phyloP scores from a whole-genome alignment of 2,329 filamentous ascomycete genomes.

The Penicillium sumatraense region DNA sequence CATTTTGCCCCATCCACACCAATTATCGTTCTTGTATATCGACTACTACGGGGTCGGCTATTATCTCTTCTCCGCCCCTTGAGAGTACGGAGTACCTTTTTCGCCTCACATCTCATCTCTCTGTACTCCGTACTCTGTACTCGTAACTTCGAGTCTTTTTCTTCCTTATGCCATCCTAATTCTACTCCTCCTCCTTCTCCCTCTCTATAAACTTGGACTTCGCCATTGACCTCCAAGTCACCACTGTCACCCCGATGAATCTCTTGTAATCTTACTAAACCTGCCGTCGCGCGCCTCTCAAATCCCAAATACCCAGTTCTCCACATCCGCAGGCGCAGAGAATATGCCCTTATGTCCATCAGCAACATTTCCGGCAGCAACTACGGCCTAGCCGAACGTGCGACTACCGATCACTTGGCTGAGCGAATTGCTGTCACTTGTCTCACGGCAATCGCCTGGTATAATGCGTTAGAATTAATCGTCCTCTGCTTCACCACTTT shows the following conservation, averaged over 20 bases:
- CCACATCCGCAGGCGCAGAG: constrained; percentile 5
- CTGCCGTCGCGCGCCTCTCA: neutral
- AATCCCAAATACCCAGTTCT: no score
- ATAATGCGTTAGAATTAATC: constrained; percentile 54
- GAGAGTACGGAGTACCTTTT: no score
- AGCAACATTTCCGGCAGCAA: constrained; percentile 15
- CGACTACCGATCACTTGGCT: constrained; percentile 8
- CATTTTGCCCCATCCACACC: constrained; percentile 1
- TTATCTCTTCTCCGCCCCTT: constrained; percentile 23
- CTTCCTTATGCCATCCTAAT: constrained; percentile 1
- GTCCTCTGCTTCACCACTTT: constrained; percentile 54
- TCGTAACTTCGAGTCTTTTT: neutral
- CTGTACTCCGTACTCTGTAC: no score
- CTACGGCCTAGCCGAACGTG: constrained; percentile 17
- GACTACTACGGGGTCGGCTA: constrained; percentile 10
- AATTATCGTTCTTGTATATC: constrained; percentile 12
- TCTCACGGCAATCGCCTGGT: constrained; percentile 51
- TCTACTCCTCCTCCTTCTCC: neutral
- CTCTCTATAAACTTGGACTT: constrained; percentile 3
- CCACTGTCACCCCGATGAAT: neutral
- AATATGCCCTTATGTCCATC: constrained; percentile 28
- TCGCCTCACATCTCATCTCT: constrained; percentile 10
- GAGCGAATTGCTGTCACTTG: constrained; percentile 20
- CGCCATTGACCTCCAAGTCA: neutral
- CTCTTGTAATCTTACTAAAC: neutral